Conservation (phyloP, 768 basidiomycete genomes). For the Coprinopsis strossmayeri region DNA sequence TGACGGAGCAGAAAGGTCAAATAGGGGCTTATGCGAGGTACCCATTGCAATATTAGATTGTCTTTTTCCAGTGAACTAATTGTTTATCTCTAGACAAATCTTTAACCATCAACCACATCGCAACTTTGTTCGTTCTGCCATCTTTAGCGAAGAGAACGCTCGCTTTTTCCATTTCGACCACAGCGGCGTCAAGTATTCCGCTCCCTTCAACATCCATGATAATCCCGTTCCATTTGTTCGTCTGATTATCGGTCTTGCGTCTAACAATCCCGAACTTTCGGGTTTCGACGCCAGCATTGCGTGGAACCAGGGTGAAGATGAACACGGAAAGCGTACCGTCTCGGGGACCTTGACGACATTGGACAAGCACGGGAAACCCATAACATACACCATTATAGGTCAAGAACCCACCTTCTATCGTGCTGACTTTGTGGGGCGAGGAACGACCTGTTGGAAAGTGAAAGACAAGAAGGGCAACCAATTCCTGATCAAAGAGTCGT, state of each 20-base stretch:
- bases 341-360: neutral
- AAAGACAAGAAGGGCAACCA: neutral
- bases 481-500: neutral
- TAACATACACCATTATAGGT: neutral
- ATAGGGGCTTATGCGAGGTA: too few species aligned
- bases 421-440: neutral
- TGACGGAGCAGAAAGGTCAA: too few species aligned
- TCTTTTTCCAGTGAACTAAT: too few species aligned
- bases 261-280: neutral
- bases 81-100: slow-evolving; percentile 1
- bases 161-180: neutral
- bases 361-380: neutral
- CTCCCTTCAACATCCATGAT: neutral
- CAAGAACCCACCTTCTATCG: neutral
- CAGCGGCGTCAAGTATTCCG: neutral
- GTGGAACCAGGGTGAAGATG: too few species aligned
- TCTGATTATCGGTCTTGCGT: neutral
- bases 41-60: too few species aligned
- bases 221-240: neutral
- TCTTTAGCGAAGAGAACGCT: neutral
- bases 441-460: neutral
- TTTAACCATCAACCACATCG: neutral
- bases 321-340: too few species aligned
- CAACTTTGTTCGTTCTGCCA: neutral
- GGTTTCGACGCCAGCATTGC: neutral